Percentiles rank a stretch among this genome's conserved stretches.
These are phyloP conservation scores for Podaxis sp. DNA, from an alignment of 768 basidiomycete species.

Conservation along the genomic window DNA sequence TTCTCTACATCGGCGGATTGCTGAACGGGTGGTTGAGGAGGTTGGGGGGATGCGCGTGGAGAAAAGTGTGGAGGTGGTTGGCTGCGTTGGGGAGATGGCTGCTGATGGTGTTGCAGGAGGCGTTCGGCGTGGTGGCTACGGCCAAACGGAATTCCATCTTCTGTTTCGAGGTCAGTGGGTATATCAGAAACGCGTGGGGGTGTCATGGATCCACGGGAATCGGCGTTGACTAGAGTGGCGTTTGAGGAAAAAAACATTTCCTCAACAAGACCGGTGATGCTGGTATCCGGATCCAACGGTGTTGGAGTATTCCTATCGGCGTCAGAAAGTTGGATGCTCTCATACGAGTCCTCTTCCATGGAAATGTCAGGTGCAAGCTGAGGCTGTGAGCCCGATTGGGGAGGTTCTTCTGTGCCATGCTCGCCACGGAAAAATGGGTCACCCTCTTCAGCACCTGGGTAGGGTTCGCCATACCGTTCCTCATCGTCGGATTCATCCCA, in stretches of 20 bases:
- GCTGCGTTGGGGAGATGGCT: conserved; percentile 30
- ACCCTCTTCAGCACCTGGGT: conserved; percentile 27
- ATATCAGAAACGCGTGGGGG: conserved; percentile 45
- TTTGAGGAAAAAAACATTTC: conserved; percentile 57
- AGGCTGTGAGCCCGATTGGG: background rate
- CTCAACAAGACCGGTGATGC: conserved; percentile 71
- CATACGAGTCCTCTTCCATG: conserved; percentile 36
- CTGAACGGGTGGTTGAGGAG: conserved; percentile 9
- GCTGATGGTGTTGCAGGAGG: conserved; percentile 43
- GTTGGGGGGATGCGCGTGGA: conserved; percentile 26
- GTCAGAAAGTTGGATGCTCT: conserved; percentile 44
- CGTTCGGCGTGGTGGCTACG: conserved; percentile 62
- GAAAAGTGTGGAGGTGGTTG: conserved; percentile 32
- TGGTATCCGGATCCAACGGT: conserved; percentile 48
- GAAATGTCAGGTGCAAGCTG: conserved; percentile 3
- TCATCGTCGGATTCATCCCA: conserved; percentile 27
- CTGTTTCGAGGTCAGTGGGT: conserved; percentile 59
- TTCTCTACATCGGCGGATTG: conserved; percentile 21
- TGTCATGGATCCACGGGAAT: conserved; percentile 29
- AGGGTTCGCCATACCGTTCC: conserved; percentile 24
- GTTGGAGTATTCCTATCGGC: conserved; percentile 36
- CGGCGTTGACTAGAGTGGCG: conserved; percentile 18
- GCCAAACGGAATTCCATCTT: conserved; percentile 64
- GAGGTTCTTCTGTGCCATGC: background rate
- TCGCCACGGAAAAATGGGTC: conserved; percentile 15